A percentile compares a stretch with the other conserved stretches of the same genome.
These are phyloP conservation scores for Earliella scabrosa DNA, from an alignment of 1,284 basidiomycete genomes.

Conservation along the genomic window DNA sequence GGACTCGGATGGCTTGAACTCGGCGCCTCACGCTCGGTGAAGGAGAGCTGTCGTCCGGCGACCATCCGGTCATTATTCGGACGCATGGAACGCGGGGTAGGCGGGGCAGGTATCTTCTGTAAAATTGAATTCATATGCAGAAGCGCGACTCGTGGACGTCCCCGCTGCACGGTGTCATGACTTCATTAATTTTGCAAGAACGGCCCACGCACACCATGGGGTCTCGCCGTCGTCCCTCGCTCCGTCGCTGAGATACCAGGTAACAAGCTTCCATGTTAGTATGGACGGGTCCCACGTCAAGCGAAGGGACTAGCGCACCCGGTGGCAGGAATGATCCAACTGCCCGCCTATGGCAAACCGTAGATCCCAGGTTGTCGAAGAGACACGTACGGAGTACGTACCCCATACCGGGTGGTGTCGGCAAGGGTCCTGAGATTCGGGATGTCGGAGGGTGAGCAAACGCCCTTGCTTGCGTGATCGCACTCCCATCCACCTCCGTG, in stretches of 20 bases:
- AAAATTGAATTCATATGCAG: background rate
- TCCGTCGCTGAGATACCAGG: background rate
- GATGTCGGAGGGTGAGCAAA: background rate
- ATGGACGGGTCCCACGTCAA: background rate
- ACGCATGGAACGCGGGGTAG: background rate
- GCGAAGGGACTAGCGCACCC: background rate
- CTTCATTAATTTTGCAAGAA: background rate
- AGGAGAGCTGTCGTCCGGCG: background rate
- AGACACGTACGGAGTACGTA: background rate
- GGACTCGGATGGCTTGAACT: too few relatives aligned
- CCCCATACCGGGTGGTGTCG: background rate
- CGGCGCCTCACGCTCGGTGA: too few relatives aligned
- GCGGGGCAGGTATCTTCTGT: background rate
- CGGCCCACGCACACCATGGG: background rate
- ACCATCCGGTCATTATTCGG: slow-evolving; percentile 6
- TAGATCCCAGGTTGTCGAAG: background rate
- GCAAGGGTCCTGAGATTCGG: background rate
- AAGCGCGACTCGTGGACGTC: background rate
- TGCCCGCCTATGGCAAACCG: background rate
- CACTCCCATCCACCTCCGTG: background rate
- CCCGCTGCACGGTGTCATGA: background rate
- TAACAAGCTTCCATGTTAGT: background rate
- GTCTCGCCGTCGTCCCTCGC: background rate
- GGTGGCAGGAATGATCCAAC: background rate
- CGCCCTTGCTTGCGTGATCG: background rate